These are phyloP conservation scores for Olyra latifolia DNA, from an alignment of 176 grass and related monocot genomes.

Conservation along the genomic window DNA sequence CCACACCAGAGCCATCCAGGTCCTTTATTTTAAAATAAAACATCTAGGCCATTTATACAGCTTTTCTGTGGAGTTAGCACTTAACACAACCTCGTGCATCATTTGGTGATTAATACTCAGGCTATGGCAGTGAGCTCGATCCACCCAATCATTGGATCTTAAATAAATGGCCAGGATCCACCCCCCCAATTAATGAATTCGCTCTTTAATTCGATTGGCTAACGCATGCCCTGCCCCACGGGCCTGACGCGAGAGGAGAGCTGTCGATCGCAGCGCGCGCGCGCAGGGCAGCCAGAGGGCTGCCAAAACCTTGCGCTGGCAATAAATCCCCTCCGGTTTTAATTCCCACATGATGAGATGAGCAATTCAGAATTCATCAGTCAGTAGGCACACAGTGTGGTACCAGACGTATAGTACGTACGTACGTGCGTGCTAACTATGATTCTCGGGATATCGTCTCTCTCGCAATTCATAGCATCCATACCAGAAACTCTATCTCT, in stretches of 20 bases:
- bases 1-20: not conserved
- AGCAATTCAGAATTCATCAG: conserved; percentile 17
- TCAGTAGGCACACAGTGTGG: not conserved
- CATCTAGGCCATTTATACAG: not conserved
- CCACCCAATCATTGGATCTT: conserved; percentile 10
- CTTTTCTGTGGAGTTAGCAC: not conserved
- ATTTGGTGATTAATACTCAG: not conserved
- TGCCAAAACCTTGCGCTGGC: conserved; percentile 14
- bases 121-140: not conserved
- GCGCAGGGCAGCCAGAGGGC: not conserved
- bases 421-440: not conserved
- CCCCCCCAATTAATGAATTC: not conserved
- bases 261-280: not conserved
- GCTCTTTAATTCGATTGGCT: not conserved
- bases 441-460: not conserved
- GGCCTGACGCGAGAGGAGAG: conserved; percentile 1
- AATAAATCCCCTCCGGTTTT: conserved; percentile 24
- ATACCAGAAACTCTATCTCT: too few species aligned
- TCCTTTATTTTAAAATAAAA: not conserved
- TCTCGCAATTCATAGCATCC: conserved; percentile 34
- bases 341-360: conserved; percentile 29
- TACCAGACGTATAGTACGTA: not conserved
- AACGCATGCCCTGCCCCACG: not conserved
- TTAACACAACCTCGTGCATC: not conserved
- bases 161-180: conserved; percentile 15